These are phyloP conservation scores for Fragilaria crotonensis DNA, from an alignment of 108 stramenopile genomes.

Conservation along the genomic window DNA sequence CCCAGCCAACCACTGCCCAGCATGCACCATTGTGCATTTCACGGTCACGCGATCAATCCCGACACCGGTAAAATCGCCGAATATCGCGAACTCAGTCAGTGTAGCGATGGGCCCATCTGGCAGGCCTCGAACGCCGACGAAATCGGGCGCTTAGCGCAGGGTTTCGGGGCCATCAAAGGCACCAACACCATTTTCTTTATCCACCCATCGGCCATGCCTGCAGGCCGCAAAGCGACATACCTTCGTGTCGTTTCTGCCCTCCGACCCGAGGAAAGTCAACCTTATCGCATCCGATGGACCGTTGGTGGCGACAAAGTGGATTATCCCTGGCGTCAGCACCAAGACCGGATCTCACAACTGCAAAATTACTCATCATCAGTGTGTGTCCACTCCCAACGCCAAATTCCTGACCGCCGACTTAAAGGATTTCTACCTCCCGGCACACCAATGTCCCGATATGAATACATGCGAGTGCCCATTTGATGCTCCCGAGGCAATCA, in stretches of 20 bases:
- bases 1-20: no score
- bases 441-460: no score
- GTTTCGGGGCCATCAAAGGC: slow-evolving; percentile 1
- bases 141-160: slow-evolving; percentile 15
- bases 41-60: no score
- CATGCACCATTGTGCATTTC: no score
- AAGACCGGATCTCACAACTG: slow-evolving; percentile 30
- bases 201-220: no score
- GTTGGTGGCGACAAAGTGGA: slow-evolving; percentile 29
- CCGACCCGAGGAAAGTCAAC: slow-evolving; percentile 19
- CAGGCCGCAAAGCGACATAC: no score
- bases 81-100: no score
- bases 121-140: slow-evolving; percentile 6
- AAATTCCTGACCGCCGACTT: slow-evolving; percentile 23
- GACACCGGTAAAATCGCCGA: no score
- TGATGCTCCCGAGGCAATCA: slow-evolving; percentile 24
- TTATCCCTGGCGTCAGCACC: slow-evolving; percentile 15
- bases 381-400: slow-evolving; percentile 23
- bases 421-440: slow-evolving; percentile 37
- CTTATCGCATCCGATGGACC: slow-evolving; percentile 19
- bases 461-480: slow-evolving; percentile 28
- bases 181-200: no score
- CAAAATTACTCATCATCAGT: slow-evolving; percentile 41
- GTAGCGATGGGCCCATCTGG: no score
- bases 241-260: no score